Base-by-base conservation (phyloP, 257 asterid species). In the Primulina eburnea region DNA sequence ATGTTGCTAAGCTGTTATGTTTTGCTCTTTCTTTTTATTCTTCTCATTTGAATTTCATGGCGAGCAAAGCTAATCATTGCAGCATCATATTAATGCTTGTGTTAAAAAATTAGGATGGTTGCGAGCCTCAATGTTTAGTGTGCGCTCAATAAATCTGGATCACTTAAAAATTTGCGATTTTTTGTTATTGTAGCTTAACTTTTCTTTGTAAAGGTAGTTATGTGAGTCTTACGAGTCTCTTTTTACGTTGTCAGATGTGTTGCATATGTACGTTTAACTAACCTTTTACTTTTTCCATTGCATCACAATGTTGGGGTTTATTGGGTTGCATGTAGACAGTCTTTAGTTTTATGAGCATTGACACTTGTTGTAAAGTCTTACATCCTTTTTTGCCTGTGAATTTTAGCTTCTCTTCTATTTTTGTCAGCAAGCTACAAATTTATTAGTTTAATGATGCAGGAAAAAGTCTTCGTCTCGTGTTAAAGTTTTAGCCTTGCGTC, bases 1-100 rank as follows among this genome's bases (percentile, higher is more conserved):
- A 40, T 57, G 63, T 33, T 56, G 4, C 62, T 64, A 68, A 65
- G 63, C 64, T 67, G n/a, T 26, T 65, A 24, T 37, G 70, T 74
- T 50, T 47, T 50, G 8, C 21, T 5, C 57, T 50, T 50, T 50
- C 55, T 17, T 17, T 50, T 16, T 16, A 5, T 50, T 50, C 8
- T 50, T 50, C 8, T 17, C 8, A 16, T 50, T 5, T 50, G 21
- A 50, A 16, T 50, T 50, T 7, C 21, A 50, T 50, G 20, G 20
- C 5, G 20, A 50, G 8, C 21, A 50, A 50, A 50, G 57, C 8
- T 6, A 50, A 16, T 20, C 2, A 5, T 43, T 43, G 55, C 55
- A 43, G 57, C 57, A 50, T 50, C 57, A 16, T 4, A 4, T 50
- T 50, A 4, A 0, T 4, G 57, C 57, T 50, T 5, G 8, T 17